These are phyloP conservation scores for Neoboletus subvelutipes DNA, from an alignment of 768 basidiomycete species.

Conservation along the genomic window DNA sequence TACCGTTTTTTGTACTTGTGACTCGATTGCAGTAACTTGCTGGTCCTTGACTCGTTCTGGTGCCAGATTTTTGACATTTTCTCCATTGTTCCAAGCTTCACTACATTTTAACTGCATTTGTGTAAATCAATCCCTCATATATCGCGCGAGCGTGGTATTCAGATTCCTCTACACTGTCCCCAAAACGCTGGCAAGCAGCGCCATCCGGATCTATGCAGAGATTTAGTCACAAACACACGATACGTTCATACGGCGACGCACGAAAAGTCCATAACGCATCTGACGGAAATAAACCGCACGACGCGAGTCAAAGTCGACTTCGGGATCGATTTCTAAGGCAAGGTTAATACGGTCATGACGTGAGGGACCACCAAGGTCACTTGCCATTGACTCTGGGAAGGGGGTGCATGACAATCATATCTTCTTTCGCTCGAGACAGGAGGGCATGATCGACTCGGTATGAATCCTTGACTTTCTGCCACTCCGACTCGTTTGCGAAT, in stretches of 20 bases:
- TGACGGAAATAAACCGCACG: conserved; percentile 97
- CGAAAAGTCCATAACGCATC: conserved; percentile 97
- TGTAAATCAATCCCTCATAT: background rate
- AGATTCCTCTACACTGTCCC: conserved; percentile 25
- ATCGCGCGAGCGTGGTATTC: background rate
- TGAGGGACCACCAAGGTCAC: conserved; percentile 20
- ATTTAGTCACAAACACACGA: background rate
- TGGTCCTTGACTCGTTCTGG: no score
- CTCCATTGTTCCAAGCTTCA: no score
- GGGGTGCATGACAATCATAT: conserved; percentile 99
- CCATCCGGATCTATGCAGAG: conserved; percentile 66
- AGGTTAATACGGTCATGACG: conserved; percentile 9
- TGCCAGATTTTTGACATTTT: no score
- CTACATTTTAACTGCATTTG: background rate
- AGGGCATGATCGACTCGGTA: conserved; percentile 95
- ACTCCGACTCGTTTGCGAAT: conserved; percentile 78
- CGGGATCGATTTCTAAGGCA: conserved; percentile 91
- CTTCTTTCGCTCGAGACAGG: conserved; percentile 88
- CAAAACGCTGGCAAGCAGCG: conserved; percentile 69
- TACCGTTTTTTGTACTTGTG: no score
- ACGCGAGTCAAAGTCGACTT: conserved; percentile 94
- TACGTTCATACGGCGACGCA: conserved; percentile 42
- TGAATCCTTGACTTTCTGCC: conserved; percentile 87
- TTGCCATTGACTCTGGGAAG: conserved; percentile 86
- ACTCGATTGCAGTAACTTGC: no score